Evolutionary conservation across 1,284 basidiomycete genomes (phyloP), one percentile per base, ranked within the genome.

Genomic region (Fistulinella cinereoalba): DNA sequence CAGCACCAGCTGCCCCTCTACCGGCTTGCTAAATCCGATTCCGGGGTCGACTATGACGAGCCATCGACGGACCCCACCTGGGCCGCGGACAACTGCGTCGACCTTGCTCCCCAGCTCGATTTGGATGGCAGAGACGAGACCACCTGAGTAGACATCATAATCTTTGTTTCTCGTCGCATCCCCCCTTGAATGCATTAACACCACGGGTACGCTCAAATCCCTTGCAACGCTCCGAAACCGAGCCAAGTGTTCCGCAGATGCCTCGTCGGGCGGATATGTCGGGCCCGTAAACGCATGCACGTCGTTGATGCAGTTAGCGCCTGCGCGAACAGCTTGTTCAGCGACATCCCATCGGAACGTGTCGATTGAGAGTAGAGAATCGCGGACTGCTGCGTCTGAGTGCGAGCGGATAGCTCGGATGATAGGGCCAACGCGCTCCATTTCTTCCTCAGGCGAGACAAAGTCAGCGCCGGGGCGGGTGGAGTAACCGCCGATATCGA

Each of bases 401-500:
- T 55, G 52, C 2, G 51, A 9, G 1, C 78, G 68, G 27, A 81
- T 66, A 1, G 71, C 71, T 27, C 71, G 51, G 39, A 96, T 76
- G 36, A 88, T 71, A 0, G 93, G 90, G 0, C 88, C 74, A 13
- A 97, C 86, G 27, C 91, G 75, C 1, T 65, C 54, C 21, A 81
- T 76, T 61, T 99, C 97, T 49, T 96, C 91, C 40, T 83, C 75
- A 0, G 76, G 62, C 0, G 79, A 72, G 46, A 96, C 85, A 38
- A 81, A 82, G 1, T 68, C 71, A 0, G 92, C 88, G 0, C 79
- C 77, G 0, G 94, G 94, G 11, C 92, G 80, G 0, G 94, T 97
- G 0, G 92, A 96, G 71, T 94, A 93, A 0, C 97, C 97, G 0
- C 97, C 96, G 11, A 99, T 77, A 63, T 99, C 96, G 48, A 99